Percentiles rank a stretch among this genome's conserved stretches.
Evolutionary conservation across 176 grass and related monocot genomes (phyloP).

Genomic region (Juncus effusus): DNA sequence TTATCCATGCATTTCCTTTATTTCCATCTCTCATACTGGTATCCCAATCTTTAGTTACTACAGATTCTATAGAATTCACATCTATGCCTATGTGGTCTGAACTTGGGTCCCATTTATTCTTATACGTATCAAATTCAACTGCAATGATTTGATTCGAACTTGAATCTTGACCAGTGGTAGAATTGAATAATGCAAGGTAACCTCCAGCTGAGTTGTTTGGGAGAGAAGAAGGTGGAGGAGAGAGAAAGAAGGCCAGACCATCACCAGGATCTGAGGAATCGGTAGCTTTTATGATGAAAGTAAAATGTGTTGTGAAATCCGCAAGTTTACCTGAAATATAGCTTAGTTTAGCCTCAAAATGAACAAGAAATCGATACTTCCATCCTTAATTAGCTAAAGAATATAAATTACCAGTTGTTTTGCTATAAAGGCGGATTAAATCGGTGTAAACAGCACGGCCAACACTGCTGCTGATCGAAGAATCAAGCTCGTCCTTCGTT

Average conservation of each 20-base stretch:
- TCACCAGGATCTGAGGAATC: constrained; percentile 41
- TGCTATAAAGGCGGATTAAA: constrained; percentile 41
- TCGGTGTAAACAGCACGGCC: constrained; percentile 46
- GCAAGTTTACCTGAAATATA: constrained; percentile 36
- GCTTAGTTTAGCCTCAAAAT: neutral
- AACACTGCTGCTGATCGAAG: constrained; percentile 53
- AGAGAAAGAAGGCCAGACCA: constrained; percentile 76
- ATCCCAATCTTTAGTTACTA: constrained; percentile 34
- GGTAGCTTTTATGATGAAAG: constrained; percentile 48
- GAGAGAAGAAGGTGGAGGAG: constrained; percentile 51
- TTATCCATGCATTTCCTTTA: constrained; percentile 56
- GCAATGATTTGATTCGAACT: constrained; percentile 35
- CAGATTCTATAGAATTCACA: constrained; percentile 46
- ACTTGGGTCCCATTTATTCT: constrained; percentile 59
- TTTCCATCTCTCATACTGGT: constrained; percentile 57
- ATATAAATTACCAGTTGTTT: constrained; percentile 21
- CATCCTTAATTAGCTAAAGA: too few relatives aligned
- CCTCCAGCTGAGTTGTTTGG: constrained; percentile 50
- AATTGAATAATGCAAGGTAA: constrained; percentile 57
- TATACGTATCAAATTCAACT: constrained; percentile 72
- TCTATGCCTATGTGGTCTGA: constrained; percentile 64
- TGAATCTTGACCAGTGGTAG: constrained; percentile 6
- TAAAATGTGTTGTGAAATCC: constrained; percentile 58
- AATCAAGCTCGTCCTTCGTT: constrained; percentile 54
- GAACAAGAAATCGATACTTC: neutral